Evolutionary conservation across 352 stramenopile species (phyloP).

Genomic region (Phytophthora meadii): DNA sequence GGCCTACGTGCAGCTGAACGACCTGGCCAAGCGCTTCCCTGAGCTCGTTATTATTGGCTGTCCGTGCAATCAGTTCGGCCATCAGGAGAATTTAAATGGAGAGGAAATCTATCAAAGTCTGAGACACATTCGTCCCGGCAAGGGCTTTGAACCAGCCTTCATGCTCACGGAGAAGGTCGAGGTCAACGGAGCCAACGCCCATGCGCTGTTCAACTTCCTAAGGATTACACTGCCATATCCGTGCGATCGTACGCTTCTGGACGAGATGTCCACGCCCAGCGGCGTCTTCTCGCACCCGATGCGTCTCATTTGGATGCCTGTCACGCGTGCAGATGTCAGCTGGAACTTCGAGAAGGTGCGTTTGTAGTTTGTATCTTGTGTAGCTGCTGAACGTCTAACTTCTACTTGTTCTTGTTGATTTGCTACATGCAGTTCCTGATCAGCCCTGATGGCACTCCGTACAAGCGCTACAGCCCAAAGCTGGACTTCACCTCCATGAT

Average conservation of each 20-base stretch:
- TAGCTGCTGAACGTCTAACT: neutral
- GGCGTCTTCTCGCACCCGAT: constrained; percentile 85
- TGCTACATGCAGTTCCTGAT: constrained; percentile 66
- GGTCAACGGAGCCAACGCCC: constrained; percentile 81
- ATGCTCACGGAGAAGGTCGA: constrained; percentile 81
- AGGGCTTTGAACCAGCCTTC: constrained; percentile 76
- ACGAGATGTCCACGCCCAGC: constrained; percentile 81
- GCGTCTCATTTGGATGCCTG: constrained; percentile 87
- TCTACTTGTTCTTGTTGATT: constrained; percentile 3
- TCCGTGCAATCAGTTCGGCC: constrained; percentile 84
- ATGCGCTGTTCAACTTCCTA: constrained; percentile 84
- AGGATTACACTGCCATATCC: constrained; percentile 74
- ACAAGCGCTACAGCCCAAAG: constrained; percentile 84
- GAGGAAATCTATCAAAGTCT: constrained; percentile 83
- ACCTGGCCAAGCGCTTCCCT: constrained; percentile 64
- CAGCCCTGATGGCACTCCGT: constrained; percentile 75
- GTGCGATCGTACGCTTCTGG: constrained; percentile 75
- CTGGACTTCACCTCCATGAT: constrained; percentile 67
- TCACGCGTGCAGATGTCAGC: constrained; percentile 78
- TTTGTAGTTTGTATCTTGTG: neutral
- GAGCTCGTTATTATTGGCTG: constrained; percentile 78
- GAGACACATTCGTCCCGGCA: constrained; percentile 75
- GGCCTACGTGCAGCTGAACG: constrained; percentile 77
- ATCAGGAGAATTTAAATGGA: constrained; percentile 84
- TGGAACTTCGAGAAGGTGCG: constrained; percentile 88